Evolutionary conservation across 179 eudicot species (phyloP).

Genomic region (Gypsophila paniculata): DNA sequence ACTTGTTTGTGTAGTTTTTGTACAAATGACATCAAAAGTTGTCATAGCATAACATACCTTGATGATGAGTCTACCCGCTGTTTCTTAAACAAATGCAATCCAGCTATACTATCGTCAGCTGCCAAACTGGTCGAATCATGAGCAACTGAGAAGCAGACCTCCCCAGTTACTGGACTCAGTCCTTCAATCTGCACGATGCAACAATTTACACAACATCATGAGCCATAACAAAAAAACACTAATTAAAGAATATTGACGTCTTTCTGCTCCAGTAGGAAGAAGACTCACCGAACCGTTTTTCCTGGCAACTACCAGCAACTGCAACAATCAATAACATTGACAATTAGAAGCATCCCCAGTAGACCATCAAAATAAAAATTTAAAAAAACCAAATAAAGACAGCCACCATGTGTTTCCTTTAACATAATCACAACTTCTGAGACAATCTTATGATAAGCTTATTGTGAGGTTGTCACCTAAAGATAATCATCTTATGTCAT

Average conservation of each 20-base stretch:
- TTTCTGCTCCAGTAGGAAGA: conserved; percentile 10
- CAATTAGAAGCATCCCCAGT: conserved; percentile 12
- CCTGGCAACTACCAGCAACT: conserved; percentile 84
- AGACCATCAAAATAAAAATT: not conserved
- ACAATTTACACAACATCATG: conserved; percentile 5
- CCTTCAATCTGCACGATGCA: conserved; percentile 53
- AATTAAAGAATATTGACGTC: not conserved
- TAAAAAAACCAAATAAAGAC: not conserved
- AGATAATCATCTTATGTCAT: no score
- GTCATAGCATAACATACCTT: conserved; percentile 37
- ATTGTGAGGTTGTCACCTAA: no score
- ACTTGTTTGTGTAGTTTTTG: not conserved
- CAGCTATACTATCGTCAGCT: conserved; percentile 54
- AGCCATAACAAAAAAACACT: not conserved
- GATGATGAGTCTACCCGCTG: conserved; percentile 38
- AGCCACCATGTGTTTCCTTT: not conserved
- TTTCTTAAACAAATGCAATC: conserved; percentile 72
- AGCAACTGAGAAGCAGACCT: conserved; percentile 43
- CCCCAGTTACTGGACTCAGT: conserved; percentile 66
- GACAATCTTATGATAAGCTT: no score
- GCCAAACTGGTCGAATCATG: conserved; percentile 30
- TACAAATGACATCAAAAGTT: not conserved
- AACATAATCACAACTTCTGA: not conserved
- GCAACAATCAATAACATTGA: conserved; percentile 31
- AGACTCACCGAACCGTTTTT: conserved; percentile 75